Percentiles rank a stretch among this genome's conserved stretches.
These are phyloP conservation scores for Aureobasidium melanogenum DNA, from an alignment of 2,329 filamentous ascomycete genomes.

Conservation along the genomic window DNA sequence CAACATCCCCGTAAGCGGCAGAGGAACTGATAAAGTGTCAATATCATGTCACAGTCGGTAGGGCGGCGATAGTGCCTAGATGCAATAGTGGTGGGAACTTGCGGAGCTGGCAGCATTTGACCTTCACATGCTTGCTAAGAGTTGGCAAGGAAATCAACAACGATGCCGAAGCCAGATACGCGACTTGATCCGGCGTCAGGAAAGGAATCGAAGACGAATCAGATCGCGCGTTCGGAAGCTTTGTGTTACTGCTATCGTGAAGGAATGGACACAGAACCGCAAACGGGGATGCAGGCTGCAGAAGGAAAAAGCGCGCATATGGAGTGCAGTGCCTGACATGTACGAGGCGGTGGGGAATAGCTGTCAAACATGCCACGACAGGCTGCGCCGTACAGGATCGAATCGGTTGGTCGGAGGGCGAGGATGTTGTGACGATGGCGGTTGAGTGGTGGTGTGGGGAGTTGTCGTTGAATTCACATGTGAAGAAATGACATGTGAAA, in stretches of 20 bases:
- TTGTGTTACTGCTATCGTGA: not conserved
- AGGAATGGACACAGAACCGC: not conserved
- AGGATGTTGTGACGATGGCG: not conserved
- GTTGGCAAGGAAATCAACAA: not conserved
- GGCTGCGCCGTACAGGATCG: not conserved
- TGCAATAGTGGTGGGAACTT: not conserved
- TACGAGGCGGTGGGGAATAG: not conserved
- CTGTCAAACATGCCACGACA: conserved; percentile 10
- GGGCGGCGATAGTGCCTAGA: not conserved
- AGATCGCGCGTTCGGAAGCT: not conserved
- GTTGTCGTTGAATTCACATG: conserved; percentile 1
- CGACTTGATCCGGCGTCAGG: not conserved
- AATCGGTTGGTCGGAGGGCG: not conserved
- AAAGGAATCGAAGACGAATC: not conserved
- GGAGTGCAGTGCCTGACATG: conserved; percentile 4
- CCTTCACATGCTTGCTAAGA: conserved; percentile 5
- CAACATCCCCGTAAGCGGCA: not conserved
- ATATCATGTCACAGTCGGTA: not conserved
- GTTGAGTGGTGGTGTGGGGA: not conserved
- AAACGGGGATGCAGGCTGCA: not conserved
- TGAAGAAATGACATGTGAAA: not conserved
- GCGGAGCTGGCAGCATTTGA: not conserved
- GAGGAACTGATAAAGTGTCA: not conserved
- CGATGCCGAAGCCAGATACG: conserved; percentile 4
- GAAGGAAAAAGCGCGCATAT: not conserved